A percentile compares a stretch with the other conserved stretches of the same genome.
Conservation (phyloP, 192 early-diverging fungal genomes). For the Podila epigama region DNA sequence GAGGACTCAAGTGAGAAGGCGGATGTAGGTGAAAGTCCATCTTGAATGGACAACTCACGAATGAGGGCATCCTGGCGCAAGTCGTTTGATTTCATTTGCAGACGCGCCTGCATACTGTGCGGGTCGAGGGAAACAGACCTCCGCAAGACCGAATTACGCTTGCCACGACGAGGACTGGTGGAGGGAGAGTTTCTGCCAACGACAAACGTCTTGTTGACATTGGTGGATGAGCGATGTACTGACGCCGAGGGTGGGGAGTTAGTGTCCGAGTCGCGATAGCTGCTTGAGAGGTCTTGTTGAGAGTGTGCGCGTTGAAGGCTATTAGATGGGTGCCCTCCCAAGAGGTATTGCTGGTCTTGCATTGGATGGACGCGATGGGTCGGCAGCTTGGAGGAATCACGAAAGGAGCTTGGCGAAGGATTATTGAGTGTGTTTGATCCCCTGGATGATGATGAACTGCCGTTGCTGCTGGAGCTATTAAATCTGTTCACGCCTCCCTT, state of each 20-base stretch:
- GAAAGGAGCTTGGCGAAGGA: neutral
- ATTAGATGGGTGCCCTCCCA: neutral
- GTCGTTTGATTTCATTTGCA: constrained; percentile 38
- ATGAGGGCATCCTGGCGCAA: constrained; percentile 32
- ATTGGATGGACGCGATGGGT: neutral
- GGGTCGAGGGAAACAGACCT: constrained; percentile 44
- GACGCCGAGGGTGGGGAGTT: neutral
- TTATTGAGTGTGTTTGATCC: too few relatives aligned
- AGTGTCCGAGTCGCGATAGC: neutral
- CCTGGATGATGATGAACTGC: constrained; percentile 5
- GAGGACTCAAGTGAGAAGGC: constrained; percentile 39
- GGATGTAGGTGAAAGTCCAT: constrained; percentile 5
- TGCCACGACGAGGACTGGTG: constrained; percentile 27
- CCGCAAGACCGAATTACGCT: constrained; percentile 36
- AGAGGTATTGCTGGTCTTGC: neutral
- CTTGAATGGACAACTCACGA: constrained; percentile 30
- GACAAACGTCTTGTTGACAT: neutral
- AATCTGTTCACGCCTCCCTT: constrained; percentile 20
- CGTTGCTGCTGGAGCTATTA: constrained; percentile 31
- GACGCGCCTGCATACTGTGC: constrained; percentile 41
- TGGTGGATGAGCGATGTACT: neutral
- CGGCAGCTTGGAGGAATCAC: neutral
- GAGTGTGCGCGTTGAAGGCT: neutral
- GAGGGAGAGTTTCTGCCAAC: constrained; percentile 3
- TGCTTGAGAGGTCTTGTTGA: neutral